Conservation (phyloP, 2,329 filamentous ascomycete genomes). For the Chrysosporium queenslandicum region DNA sequence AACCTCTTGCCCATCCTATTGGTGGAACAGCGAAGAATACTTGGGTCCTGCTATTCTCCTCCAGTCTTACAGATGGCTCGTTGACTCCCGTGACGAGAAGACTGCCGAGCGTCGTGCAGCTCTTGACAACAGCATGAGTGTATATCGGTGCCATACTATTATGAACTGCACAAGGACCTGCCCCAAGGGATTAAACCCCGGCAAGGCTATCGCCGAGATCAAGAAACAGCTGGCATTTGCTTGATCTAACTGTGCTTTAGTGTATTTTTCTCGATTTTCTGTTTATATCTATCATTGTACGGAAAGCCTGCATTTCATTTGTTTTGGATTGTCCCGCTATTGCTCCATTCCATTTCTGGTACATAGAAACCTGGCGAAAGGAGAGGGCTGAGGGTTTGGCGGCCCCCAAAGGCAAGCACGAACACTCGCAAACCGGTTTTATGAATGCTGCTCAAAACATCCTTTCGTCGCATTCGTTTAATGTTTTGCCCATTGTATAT, state of each 20-base stretch:
- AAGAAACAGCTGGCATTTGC: conserved; percentile 80
- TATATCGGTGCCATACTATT: conserved; percentile 99
- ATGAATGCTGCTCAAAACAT: neutral
- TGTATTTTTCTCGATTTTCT: conserved; percentile 8
- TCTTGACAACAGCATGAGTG: conserved; percentile 95
- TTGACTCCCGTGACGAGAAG: conserved; percentile 86
- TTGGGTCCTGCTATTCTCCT: conserved; percentile 92
- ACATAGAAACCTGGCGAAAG: conserved; percentile 5
- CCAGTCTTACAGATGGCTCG: conserved; percentile 96
- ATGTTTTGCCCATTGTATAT: conserved; percentile 8
- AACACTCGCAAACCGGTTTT: neutral
- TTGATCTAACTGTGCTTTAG: conserved; percentile 20
- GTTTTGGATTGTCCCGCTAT: conserved; percentile 2
- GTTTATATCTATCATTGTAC: conserved; percentile 10
- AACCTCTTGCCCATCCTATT: conserved; percentile 98
- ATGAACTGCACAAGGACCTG: conserved; percentile 97
- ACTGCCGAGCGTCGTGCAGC: conserved; percentile 78
- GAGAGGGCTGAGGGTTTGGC: neutral
- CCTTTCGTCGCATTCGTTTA: neutral
- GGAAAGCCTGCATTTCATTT: conserved; percentile 11
- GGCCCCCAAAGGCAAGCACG: neutral
- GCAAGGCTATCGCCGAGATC: conserved; percentile 89
- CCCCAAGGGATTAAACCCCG: conserved; percentile 96
- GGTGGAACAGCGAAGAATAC: conserved; percentile 99
- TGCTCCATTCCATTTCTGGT: neutral